Evolutionary conservation across 2,329 filamentous ascomycete genomes (phyloP), one percentile per base, ranked within the genome.

Genomic region (Talaromyces atroroseus): DNA sequence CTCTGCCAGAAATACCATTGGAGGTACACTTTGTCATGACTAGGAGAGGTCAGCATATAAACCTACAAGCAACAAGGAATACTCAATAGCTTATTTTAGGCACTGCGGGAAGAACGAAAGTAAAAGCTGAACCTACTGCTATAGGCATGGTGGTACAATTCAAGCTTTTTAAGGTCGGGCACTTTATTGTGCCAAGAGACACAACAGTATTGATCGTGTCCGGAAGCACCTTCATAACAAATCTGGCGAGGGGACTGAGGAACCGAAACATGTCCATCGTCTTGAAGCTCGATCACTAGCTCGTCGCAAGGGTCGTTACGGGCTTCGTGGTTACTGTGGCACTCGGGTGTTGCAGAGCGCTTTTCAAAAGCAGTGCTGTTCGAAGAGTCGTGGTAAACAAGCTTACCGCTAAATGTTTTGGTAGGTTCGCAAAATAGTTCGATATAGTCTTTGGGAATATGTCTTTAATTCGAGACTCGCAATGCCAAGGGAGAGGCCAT

Each of bases 101-200:
- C 18, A 42, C 6, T 29, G 2, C 3, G 26, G 11, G 26, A 29
- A 8, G 26, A 10, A 29, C 3, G 7, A 29, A 29, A 29, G 26
- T 8, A 11, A 29, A 29, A 29, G 6, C 2, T 11, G 26, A 18
- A 44, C 49, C n/a, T 51, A 51, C 49, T 51, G 16, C 11, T 14
- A 29, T 51, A 42, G 36, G 36, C 49, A 32, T 42, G 29, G 3
- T 20, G 1, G 26, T 5, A 11, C 49, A 51, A 44, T 36, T 51
- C 49, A 29, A 5, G 14, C 40, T 44, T 51, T 14, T 7, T 16
- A 42, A 51, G 49, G 8, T 34, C 21, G 16, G 49, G 36, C n/a
- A 51, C 23, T 51, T n/a, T 11, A n/a, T 51, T 51, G 36, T 51
- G 49, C 49, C 36, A 51, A 32, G 49, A 51, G 23, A 51, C 49